A percentile compares a stretch with the other conserved stretches of the same genome.
Evolutionary conservation across 2,329 filamentous ascomycete genomes (phyloP).

Genomic region (Aspergillus transmontanensis): DNA sequence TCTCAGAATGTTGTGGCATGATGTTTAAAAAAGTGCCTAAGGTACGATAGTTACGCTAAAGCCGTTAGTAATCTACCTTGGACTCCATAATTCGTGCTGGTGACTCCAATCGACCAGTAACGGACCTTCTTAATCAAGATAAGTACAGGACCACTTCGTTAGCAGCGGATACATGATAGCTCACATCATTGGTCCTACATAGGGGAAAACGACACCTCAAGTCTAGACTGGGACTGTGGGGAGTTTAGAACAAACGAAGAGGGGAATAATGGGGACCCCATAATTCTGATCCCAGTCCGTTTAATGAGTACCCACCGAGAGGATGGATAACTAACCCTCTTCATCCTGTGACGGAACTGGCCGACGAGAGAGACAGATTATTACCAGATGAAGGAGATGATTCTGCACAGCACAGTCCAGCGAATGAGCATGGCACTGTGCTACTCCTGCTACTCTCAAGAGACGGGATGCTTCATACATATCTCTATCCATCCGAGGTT

Average conservation of each 20-base stretch:
- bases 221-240: slow-evolving; percentile 1
- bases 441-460: not conserved
- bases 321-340: not conserved
- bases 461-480: not conserved
- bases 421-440: not conserved
- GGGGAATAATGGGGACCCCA: slow-evolving; percentile 2
- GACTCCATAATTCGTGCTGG: not conserved
- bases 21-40: not conserved
- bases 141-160: slow-evolving; percentile 2
- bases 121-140: not conserved
- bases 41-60: not conserved
- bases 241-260: not conserved
- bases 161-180: not conserved
- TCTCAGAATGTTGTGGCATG: not conserved
- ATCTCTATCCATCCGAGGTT: not conserved
- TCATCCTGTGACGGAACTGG: not conserved
- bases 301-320: not conserved
- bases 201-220: not conserved
- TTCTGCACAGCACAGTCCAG: not conserved
- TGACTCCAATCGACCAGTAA: not conserved
- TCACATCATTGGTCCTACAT: not conserved
- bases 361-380: not conserved
- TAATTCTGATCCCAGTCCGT: not conserved
- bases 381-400: not conserved
- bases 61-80: not conserved